A percentile compares a stretch with the other conserved stretches of the same genome.
These are phyloP conservation scores for Ophiostoma ips DNA, from an alignment of 2,329 filamentous ascomycete species.

Conservation along the genomic window DNA sequence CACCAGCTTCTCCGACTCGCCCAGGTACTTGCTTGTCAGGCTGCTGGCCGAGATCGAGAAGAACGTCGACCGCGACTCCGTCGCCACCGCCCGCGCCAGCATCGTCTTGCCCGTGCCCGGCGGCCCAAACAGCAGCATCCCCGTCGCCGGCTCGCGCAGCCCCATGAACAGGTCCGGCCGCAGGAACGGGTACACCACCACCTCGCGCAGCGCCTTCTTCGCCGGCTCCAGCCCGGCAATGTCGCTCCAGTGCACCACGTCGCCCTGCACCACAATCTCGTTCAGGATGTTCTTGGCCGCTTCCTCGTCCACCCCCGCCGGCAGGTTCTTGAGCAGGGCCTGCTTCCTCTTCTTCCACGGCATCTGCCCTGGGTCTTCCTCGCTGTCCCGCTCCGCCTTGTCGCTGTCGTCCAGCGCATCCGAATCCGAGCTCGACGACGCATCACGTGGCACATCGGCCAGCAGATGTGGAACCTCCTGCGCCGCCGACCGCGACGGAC, in stretches of 20 bases:
- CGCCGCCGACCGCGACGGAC: not conserved
- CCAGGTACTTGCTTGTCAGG: slow-evolving; percentile 88
- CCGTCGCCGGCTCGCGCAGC: slow-evolving; percentile 79
- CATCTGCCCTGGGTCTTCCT: not conserved
- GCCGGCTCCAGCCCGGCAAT: slow-evolving; percentile 82
- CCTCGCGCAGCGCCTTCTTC: slow-evolving; percentile 85
- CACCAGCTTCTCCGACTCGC: slow-evolving; percentile 93
- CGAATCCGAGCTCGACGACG: slow-evolving; percentile 11
- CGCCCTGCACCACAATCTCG: slow-evolving; percentile 86
- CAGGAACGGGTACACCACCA: slow-evolving; percentile 92
- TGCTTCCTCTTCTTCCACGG: slow-evolving; percentile 49
- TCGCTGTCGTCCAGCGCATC: slow-evolving; percentile 9
- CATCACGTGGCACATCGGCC: slow-evolving; percentile 11
- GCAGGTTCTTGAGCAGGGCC: slow-evolving; percentile 60
- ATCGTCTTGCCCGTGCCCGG: slow-evolving; percentile 99
- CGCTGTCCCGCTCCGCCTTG: slow-evolving; percentile 2
- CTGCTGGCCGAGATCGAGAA: slow-evolving; percentile 95
- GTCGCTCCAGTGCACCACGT: slow-evolving; percentile 90
- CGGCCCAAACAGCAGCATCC: slow-evolving; percentile 92
- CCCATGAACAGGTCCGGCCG: slow-evolving; percentile 94
- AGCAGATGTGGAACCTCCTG: slow-evolving; percentile 10
- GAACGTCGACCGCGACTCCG: slow-evolving; percentile 87
- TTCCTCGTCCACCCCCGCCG: slow-evolving; percentile 64
- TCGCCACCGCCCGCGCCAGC: slow-evolving; percentile 87
- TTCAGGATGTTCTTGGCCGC: slow-evolving; percentile 89